Conservation (phyloP, 2,329 filamentous ascomycete genomes). For the Pyrenophora seminiperda region DNA sequence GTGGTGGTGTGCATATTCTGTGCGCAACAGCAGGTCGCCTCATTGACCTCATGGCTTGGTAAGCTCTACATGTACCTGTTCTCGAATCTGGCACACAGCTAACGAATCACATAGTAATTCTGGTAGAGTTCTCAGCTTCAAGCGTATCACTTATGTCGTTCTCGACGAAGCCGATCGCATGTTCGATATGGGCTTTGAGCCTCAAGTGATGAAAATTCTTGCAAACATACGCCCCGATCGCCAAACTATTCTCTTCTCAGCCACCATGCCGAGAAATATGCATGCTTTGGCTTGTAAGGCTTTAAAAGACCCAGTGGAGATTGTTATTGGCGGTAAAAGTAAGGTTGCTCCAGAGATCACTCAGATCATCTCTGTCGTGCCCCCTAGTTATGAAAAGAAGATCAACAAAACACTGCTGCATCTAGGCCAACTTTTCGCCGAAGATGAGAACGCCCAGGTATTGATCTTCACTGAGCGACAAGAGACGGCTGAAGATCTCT, state of each 20-base stretch:
- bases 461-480: constrained; percentile 93
- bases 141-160: constrained; percentile 88
- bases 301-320: constrained; percentile 82
- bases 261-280: constrained; percentile 93
- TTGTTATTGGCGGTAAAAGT: constrained; percentile 85
- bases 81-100: constrained; percentile 59
- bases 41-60: constrained; percentile 75
- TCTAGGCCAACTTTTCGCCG: constrained; percentile 81
- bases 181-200: constrained; percentile 99
- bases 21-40: constrained; percentile 87
- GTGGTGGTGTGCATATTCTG: constrained; percentile 91
- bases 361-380: constrained; percentile 80
- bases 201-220: constrained; percentile 96
- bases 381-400: constrained; percentile 68
- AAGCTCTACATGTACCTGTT: too few species aligned
- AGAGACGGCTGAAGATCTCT: constrained; percentile 64
- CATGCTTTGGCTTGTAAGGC: constrained; percentile 89
- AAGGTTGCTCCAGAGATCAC: constrained; percentile 75
- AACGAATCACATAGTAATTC: constrained; percentile 61
- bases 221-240: constrained; percentile 88
- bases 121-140: constrained; percentile 90
- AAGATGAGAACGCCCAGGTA: constrained; percentile 86
- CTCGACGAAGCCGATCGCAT: constrained; percentile 97
- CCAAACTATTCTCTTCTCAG: constrained; percentile 94
- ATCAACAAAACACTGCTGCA: constrained; percentile 84